phyloP scores from a whole-genome alignment of 805 yeast species.

The Komagataella kurtzmanii region DNA sequence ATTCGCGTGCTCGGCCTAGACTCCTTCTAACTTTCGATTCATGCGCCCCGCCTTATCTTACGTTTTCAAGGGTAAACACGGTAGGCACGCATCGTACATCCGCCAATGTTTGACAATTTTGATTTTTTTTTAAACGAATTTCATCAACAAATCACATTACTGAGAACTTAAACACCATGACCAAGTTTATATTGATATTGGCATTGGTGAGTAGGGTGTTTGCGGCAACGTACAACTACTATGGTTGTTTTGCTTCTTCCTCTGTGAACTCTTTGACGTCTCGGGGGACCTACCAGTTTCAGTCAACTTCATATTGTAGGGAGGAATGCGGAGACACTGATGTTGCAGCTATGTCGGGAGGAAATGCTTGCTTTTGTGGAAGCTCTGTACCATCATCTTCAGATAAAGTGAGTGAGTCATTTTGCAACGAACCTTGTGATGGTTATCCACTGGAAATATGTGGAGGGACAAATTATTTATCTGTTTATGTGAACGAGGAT shows the following conservation, averaged over 20 bases:
- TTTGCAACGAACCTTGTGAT: conserved; percentile 35
- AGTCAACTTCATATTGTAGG: conserved; percentile 50
- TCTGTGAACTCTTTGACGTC: conserved; percentile 16
- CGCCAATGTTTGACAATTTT: not conserved
- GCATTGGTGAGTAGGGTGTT: not conserved
- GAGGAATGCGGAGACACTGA: conserved; percentile 32
- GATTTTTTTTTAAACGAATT: not conserved
- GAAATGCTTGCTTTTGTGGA: conserved; percentile 59
- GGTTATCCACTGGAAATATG: conserved; percentile 58
- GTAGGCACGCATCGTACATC: not conserved
- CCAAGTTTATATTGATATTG: not conserved
- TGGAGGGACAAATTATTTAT: conserved; percentile 36
- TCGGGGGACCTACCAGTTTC: conserved; percentile 38
- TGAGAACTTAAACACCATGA: not conserved
- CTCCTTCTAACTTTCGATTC: not conserved
- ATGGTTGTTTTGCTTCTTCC: conserved; percentile 17
- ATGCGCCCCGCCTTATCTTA: not conserved
- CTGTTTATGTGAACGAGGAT: conserved; percentile 28
- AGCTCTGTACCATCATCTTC: conserved; percentile 20
- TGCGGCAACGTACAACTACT: conserved; percentile 2
- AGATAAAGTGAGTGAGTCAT: conserved; percentile 12
- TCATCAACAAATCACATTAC: not conserved
- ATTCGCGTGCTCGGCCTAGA: not conserved
- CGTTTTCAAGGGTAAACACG: not conserved
- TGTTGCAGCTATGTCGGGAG: conserved; percentile 36